Conservation (phyloP, 352 stramenopile species). For the Phytophthora chlamydospora region DNA sequence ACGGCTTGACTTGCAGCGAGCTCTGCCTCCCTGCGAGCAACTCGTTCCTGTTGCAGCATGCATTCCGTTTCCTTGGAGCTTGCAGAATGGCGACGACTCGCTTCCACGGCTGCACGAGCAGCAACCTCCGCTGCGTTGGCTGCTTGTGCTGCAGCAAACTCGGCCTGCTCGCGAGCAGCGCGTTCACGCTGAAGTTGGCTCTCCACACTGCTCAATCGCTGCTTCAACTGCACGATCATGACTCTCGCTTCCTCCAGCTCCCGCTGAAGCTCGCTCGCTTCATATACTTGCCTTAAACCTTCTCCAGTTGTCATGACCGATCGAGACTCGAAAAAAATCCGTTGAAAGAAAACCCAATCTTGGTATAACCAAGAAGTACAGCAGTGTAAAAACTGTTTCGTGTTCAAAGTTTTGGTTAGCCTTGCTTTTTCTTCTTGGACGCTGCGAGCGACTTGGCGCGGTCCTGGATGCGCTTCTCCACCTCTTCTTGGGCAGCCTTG, state of each 20-base stretch:
- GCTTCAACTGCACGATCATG: not conserved
- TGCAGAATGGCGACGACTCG: slow-evolving; percentile 34
- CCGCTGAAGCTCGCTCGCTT: slow-evolving; percentile 1
- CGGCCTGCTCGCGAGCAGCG: not conserved
- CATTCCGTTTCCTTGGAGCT: no score
- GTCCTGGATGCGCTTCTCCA: slow-evolving; percentile 71
- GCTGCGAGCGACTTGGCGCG: slow-evolving; percentile 58
- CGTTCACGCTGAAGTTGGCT: slow-evolving; percentile 3
- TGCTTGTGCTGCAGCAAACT: slow-evolving; percentile 47
- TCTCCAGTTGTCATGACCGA: no score
- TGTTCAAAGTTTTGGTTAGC: slow-evolving; percentile 11
- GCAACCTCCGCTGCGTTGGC: slow-evolving; percentile 54
- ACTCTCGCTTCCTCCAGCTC: slow-evolving; percentile 4
- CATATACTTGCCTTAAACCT: slow-evolving; percentile 8
- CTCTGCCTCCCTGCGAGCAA: no score
- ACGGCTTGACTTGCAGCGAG: slow-evolving; percentile 30
- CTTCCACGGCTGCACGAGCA: slow-evolving; percentile 58
- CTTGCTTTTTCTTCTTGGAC: slow-evolving; percentile 76
- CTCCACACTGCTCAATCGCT: not conserved
- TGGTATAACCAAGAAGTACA: no score
- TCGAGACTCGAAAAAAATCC: not conserved
- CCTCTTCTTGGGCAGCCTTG: slow-evolving; percentile 73
- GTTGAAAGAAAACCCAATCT: not conserved
- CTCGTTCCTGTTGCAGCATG: no score
- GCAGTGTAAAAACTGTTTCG: slow-evolving; percentile 9